These are phyloP conservation scores for Thalia dealbata DNA, from an alignment of 176 grass and related monocot genomes.

Conservation along the genomic window DNA sequence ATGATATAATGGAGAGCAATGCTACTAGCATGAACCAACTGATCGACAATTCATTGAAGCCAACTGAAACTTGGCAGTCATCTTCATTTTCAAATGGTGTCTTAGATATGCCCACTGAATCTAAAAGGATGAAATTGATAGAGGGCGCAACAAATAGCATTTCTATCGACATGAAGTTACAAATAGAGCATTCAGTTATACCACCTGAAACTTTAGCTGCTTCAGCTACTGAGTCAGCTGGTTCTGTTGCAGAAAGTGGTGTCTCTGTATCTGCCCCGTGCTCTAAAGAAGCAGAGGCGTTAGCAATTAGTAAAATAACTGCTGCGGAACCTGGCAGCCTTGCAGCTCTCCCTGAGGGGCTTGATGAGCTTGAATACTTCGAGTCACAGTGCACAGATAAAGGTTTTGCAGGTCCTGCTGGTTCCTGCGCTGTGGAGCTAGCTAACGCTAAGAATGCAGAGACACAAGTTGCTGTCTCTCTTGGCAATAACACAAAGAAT, in stretches of 20 bases:
- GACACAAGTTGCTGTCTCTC: constrained; percentile 25
- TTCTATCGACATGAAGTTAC: background rate
- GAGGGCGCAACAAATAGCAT: background rate
- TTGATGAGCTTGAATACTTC: constrained; percentile 7
- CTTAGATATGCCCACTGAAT: constrained; percentile 13
- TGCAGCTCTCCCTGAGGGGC: background rate
- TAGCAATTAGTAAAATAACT: constrained; percentile 11
- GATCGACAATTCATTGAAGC: constrained; percentile 18
- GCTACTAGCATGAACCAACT: background rate
- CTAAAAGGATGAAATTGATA: constrained; percentile 5
- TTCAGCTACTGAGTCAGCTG: constrained; percentile 19
- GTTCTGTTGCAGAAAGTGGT: constrained; percentile 3
- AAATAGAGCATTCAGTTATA: background rate
- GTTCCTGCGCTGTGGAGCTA: constrained; percentile 13
- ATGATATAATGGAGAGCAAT: background rate
- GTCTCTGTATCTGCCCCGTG: background rate
- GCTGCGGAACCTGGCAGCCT: background rate
- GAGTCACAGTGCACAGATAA: background rate
- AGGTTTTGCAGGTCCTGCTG: background rate
- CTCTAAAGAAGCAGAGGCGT: constrained; percentile 11
- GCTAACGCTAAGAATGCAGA: constrained; percentile 21
- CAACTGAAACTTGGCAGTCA: background rate
- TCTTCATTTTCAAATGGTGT: background rate
- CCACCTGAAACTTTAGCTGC: constrained; percentile 17
- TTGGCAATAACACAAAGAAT: constrained; percentile 29